Conservation (phyloP, 352 stramenopile species). For the Phytophthora brassicae region DNA sequence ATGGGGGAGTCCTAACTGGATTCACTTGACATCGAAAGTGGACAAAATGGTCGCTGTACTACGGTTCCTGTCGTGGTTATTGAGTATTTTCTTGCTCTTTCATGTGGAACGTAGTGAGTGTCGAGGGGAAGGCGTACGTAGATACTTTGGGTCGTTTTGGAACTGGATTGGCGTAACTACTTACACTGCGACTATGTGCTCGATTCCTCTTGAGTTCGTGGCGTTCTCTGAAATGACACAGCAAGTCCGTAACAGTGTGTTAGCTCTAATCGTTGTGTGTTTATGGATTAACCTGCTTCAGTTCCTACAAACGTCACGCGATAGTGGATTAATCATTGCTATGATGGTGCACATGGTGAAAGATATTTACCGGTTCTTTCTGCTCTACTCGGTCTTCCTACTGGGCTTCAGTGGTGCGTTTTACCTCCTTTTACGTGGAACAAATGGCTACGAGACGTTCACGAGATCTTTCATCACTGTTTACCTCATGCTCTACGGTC, state of each 20-base stretch:
- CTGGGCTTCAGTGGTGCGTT: conserved; percentile 73
- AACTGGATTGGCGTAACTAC: conserved; percentile 57
- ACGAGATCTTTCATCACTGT: conserved; percentile 68
- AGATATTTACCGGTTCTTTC: conserved; percentile 66
- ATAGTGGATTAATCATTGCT: conserved; percentile 63
- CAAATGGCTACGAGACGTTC: conserved; percentile 57
- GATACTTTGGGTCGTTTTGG: conserved; percentile 65
- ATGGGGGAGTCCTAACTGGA: conserved; percentile 57
- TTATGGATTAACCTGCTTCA: conserved; percentile 73
- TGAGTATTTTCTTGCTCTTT: conserved; percentile 55
- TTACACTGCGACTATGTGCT: conserved; percentile 47
- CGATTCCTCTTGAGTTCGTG: conserved; percentile 56
- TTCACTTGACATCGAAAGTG: conserved; percentile 32
- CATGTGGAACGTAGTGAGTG: conserved; percentile 55
- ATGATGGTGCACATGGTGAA: conserved; percentile 81
- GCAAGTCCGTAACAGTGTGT: conserved; percentile 45
- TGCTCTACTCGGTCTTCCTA: conserved; percentile 75
- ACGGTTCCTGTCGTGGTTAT: conserved; percentile 49
- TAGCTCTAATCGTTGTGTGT: conserved; percentile 59
- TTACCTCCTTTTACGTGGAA: conserved; percentile 65
- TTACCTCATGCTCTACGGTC: conserved; percentile 74
- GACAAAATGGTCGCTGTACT: conserved; percentile 47
- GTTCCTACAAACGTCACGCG: conserved; percentile 65
- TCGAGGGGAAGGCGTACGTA: conserved; percentile 36
- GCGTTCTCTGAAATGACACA: conserved; percentile 23